Conservation (phyloP, 257 asterid species). For the Solanum acaule region DNA sequence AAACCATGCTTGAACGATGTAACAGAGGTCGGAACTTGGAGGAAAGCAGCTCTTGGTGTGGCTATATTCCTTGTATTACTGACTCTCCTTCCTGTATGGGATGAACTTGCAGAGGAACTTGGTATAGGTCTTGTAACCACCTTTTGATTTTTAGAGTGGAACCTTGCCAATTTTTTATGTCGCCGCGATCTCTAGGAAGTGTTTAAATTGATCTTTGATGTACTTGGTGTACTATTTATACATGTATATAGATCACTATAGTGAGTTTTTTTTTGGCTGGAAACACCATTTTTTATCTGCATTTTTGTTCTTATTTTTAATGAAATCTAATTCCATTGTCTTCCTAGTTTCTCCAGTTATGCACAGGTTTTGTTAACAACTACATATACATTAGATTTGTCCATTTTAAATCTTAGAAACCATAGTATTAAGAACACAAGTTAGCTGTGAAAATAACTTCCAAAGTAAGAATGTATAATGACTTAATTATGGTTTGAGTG, state of each 20-base stretch:
- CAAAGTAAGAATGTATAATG: not conserved
- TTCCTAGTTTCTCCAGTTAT: not conserved
- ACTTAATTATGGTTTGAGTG: not conserved
- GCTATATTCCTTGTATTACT: constrained; percentile 53
- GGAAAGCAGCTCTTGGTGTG: constrained; percentile 36
- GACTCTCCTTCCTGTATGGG: constrained; percentile 95
- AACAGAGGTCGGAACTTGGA: constrained; percentile 84
- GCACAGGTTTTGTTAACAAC: not conserved
- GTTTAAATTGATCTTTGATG: not conserved
- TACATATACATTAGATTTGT: not conserved
- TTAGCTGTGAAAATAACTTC: not conserved
- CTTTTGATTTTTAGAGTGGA: constrained; percentile 18
- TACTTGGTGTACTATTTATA: not conserved
- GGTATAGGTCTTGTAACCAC: constrained; percentile 75
- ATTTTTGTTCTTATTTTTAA: not conserved
- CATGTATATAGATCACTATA: not conserved
- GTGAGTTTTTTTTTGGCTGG: not conserved
- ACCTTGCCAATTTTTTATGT: constrained; percentile 28
- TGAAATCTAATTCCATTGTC: not conserved
- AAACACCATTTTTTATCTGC: not conserved
- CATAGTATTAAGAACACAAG: not conserved
- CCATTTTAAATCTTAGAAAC: not conserved
- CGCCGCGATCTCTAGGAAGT: not conserved
- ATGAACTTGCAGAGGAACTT: constrained; percentile 89
- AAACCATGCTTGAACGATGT: constrained; percentile 96